These are phyloP conservation scores for Solanum arcanum DNA, from an alignment of 257 asterid species.

Conservation along the genomic window DNA sequence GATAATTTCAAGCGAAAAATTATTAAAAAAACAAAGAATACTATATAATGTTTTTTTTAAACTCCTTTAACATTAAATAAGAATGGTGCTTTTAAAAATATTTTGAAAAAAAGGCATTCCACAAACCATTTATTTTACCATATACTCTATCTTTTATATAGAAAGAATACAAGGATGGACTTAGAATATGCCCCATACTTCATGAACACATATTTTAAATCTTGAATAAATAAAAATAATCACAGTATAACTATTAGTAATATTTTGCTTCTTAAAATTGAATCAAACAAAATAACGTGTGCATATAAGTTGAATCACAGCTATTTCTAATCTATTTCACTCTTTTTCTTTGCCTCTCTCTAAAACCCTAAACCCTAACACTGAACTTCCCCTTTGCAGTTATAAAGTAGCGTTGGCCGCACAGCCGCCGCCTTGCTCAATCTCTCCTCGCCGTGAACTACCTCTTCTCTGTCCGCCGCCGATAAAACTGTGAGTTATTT, in stretches of 20 bases:
- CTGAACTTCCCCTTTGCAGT: not conserved
- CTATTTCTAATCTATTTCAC: not conserved
- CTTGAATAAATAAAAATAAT: too few species aligned
- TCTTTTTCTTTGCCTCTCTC: not conserved
- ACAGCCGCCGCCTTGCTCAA: conserved; percentile 13
- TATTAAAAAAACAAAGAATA: too few species aligned
- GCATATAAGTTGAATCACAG: not conserved
- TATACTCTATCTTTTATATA: too few species aligned
- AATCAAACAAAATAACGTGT: not conserved
- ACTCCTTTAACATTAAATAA: too few species aligned
- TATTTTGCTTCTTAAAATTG: not conserved
- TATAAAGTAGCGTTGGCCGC: not conserved
- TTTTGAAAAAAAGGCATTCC: too few species aligned
- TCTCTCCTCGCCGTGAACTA: conserved; percentile 35
- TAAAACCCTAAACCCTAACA: not conserved
- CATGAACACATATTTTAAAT: too few species aligned
- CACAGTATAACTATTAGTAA: not conserved
- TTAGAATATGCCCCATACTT: too few species aligned
- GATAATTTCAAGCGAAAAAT: too few species aligned
- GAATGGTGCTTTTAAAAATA: too few species aligned
- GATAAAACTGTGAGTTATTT: conserved; percentile 21
- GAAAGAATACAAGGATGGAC: too few species aligned
- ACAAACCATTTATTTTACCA: too few species aligned
- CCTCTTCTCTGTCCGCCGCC: conserved; percentile 34
- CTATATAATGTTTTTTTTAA: too few species aligned